Evolutionary conservation across 495 filamentous ascomycete species (phyloP).

Genomic region (Pseudevernia furfuracea): DNA sequence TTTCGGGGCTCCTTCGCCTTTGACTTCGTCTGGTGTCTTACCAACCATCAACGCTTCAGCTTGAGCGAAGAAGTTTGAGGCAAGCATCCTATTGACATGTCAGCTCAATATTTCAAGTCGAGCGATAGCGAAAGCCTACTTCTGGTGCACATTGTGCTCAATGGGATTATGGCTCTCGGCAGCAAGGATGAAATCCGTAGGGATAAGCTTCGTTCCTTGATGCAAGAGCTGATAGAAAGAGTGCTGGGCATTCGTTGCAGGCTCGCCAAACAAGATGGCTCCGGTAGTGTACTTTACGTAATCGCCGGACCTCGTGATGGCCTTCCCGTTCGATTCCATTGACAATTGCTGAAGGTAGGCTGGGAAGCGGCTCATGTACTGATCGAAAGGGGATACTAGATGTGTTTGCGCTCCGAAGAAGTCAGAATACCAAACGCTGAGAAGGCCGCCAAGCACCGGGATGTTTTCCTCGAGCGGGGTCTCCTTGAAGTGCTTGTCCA

Average conservation of each 20-base stretch:
- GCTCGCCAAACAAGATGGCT: conserved; percentile 92
- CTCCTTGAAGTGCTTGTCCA: conserved; percentile 96
- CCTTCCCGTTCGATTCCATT: conserved; percentile 99
- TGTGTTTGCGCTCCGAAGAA: conserved; percentile 98
- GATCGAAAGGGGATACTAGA: conserved; percentile 95
- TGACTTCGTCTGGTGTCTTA: conserved; percentile 85
- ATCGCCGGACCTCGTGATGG: conserved; percentile 80
- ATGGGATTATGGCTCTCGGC: conserved; percentile 95
- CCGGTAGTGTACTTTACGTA: conserved; percentile 97
- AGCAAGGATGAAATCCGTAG: conserved; percentile 93
- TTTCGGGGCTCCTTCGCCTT: conserved; percentile 77
- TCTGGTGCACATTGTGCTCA: conserved; percentile 86
- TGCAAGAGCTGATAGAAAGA: conserved; percentile 99
- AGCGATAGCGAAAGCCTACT: conserved; percentile 35
- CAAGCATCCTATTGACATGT: conserved; percentile 62
- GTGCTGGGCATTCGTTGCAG: conserved; percentile 98
- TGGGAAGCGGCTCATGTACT: conserved; percentile 97
- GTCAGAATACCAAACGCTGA: conserved; percentile 98
- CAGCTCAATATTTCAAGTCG: conserved; percentile 9
- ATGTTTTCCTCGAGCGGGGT: conserved; percentile 92
- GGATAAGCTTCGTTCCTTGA: conserved; percentile 98
- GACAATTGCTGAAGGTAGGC: conserved; percentile 98
- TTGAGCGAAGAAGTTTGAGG: conserved; percentile 97
- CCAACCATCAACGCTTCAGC: conserved; percentile 97
- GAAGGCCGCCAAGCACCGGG: conserved; percentile 78